Conservation (phyloP, 352 stramenopile species). For the Phytopythium vexans region DNA sequence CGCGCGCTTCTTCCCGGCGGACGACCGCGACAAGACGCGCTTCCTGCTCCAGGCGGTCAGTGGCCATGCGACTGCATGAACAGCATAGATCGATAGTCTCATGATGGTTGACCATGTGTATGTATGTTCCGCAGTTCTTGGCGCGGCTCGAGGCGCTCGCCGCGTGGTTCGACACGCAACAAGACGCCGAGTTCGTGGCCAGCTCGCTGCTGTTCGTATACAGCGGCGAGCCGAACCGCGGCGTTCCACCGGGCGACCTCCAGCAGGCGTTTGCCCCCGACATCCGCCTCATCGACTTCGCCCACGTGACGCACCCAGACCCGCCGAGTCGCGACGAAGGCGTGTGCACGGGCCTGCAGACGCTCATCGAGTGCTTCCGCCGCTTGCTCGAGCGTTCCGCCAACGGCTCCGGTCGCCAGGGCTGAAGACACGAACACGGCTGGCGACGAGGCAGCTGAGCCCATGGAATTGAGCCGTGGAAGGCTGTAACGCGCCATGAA, state of each 20-base stretch:
- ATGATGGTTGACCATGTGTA: neutral
- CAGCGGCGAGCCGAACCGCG: slow-evolving; percentile 47
- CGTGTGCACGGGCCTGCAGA: slow-evolving; percentile 51
- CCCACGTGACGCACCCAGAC: slow-evolving; percentile 42
- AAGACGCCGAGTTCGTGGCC: slow-evolving; percentile 88
- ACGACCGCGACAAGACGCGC: slow-evolving; percentile 20
- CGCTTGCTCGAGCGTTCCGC: slow-evolving; percentile 20
- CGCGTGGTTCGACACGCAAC: slow-evolving; percentile 78
- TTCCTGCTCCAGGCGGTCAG: slow-evolving; percentile 46
- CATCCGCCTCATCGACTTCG: slow-evolving; percentile 85
- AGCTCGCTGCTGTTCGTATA: slow-evolving; percentile 96
- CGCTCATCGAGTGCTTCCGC: slow-evolving; percentile 50
- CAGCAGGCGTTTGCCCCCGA: slow-evolving; percentile 21
- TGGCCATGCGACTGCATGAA: neutral
- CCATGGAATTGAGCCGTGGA: no score
- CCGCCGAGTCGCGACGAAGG: slow-evolving; percentile 44
- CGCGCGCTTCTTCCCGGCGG: slow-evolving; percentile 68
- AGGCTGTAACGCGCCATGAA: no score
- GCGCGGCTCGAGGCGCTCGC: slow-evolving; percentile 55
- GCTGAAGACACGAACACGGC: neutral
- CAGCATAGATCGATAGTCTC: neutral
- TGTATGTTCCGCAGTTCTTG: slow-evolving; percentile 46
- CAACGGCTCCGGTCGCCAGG: neutral
- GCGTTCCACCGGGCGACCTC: neutral
- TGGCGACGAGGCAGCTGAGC: no score